A percentile compares a stretch with the other conserved stretches of the same genome.
Evolutionary conservation across 75 land plant species (phyloP).

Genomic region (Larix kaempferi): DNA sequence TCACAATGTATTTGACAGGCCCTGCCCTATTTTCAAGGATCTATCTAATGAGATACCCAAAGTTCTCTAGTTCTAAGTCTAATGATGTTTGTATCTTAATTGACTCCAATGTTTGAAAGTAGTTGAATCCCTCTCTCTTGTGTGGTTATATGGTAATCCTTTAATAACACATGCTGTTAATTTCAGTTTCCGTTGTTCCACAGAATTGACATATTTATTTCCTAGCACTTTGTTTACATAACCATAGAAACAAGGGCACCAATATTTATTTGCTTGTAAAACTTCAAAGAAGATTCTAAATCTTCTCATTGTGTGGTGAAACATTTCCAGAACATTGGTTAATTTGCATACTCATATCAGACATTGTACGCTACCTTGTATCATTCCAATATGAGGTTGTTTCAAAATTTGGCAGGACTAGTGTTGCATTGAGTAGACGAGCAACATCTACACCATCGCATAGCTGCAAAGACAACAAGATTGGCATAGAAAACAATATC

Average conservation of each 20-base stretch:
- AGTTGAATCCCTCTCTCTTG: neutral
- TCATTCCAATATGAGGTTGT: constrained; percentile 94
- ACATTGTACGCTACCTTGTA: constrained; percentile 48
- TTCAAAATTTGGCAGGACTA: constrained; percentile 83
- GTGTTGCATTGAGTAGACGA: constrained; percentile 82
- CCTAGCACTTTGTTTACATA: neutral
- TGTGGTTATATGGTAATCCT: neutral
- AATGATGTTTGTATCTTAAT: too few relatives aligned
- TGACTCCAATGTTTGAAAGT: neutral
- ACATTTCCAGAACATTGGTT: neutral
- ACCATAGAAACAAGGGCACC: neutral
- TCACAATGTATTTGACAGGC: too few relatives aligned
- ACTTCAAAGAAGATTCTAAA: neutral
- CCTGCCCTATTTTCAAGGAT: too few relatives aligned
- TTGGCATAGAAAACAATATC: neutral
- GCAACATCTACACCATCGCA: constrained; percentile 96
- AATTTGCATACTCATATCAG: neutral
- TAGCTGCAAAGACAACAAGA: constrained; percentile 36
- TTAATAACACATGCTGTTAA: neutral
- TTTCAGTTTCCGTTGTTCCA: neutral
- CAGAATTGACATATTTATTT: neutral
- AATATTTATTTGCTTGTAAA: neutral
- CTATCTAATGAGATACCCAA: too few relatives aligned
- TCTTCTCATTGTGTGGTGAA: neutral
- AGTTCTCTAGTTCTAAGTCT: too few relatives aligned